Base-by-base conservation (phyloP, 1,284 basidiomycete genomes). In the Apiotrichum domesticum region DNA sequence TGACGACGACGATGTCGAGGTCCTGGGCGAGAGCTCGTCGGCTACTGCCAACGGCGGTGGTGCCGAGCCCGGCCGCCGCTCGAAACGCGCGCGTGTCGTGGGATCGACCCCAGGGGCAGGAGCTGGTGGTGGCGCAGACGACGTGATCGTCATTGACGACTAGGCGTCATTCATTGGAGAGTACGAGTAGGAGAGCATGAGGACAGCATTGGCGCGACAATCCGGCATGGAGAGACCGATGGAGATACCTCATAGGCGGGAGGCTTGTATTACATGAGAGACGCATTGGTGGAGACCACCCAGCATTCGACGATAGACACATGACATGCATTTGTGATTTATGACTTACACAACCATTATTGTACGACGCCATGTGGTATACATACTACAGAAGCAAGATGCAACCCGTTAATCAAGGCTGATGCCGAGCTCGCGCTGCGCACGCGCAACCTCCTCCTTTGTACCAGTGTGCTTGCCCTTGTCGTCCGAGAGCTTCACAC, bases 401-500 rank as follows among this genome's bases (percentile, higher is more conserved):
- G 29, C 29, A 29, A 29, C 29, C 29, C 29, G 37, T 13, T 42
- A 11, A 13, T 42, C 41, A 14, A 42, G 41, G 15, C 15, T 4
- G 34, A 74, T 49, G 5, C 62, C 62, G 37, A 77, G 60, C 54
- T 70, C 70, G 35, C 52, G 45, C 60, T 72, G 66, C 1, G 69
- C 73, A 13, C 68, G 46, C 52, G 61, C 63, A 15, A 77, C 75
- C 54, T 75, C 75, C 6, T 67, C 67, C 13, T 61, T 42, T 33
- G 67, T 58, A 2, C 75, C 75, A 4, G 75, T 76, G 59, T 73
- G 71, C 70, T 95, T 96, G 6, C 80, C 85, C 58, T 87, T 74
- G 66, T 96, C 92, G 73, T 96, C 94, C 59, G 89, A 92, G 63
- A 97, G 85, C 77, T 97, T 97, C 62, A 97, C 84, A 64, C 90